These are phyloP conservation scores for Dactylonectria macrodidyma DNA, from an alignment of 2,329 filamentous ascomycete species.

Conservation along the genomic window DNA sequence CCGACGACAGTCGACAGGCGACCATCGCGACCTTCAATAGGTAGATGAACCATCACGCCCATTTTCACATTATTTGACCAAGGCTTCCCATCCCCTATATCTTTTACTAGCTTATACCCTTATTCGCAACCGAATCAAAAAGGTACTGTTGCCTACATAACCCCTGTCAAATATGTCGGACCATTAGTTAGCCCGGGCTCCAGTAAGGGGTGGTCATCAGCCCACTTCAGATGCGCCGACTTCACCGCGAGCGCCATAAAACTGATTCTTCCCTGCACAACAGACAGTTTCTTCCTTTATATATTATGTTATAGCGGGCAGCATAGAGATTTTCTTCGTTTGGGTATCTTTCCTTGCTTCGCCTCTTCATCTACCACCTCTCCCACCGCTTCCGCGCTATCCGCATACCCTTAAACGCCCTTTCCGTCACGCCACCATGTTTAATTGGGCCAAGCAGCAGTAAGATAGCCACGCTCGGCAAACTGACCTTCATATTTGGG, in stretches of 20 bases:
- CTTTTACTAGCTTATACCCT: no score
- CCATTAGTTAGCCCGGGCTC: neutral
- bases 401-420: neutral
- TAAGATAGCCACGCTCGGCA: conserved; percentile 60
- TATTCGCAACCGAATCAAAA: no score
- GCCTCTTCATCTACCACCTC: neutral
- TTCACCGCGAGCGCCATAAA: neutral
- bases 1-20: no score
- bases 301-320: neutral
- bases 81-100: no score
- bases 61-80: no score
- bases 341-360: neutral
- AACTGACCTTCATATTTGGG: neutral
- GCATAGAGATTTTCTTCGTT: neutral
- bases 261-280: neutral
- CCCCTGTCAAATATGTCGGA: neutral
- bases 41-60: no score
- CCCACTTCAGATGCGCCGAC: neutral
- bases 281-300: neutral
- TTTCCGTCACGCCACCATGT: conserved; percentile 70
- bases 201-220: neutral
- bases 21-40: no score
- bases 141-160: no score
- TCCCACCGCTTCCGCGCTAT: neutral
- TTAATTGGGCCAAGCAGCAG: conserved; percentile 96